Evolutionary conservation across 495 filamentous ascomycete genomes (phyloP), one percentile per base, ranked within the genome.

Genomic region (Pyrenopolyporus hunteri): DNA sequence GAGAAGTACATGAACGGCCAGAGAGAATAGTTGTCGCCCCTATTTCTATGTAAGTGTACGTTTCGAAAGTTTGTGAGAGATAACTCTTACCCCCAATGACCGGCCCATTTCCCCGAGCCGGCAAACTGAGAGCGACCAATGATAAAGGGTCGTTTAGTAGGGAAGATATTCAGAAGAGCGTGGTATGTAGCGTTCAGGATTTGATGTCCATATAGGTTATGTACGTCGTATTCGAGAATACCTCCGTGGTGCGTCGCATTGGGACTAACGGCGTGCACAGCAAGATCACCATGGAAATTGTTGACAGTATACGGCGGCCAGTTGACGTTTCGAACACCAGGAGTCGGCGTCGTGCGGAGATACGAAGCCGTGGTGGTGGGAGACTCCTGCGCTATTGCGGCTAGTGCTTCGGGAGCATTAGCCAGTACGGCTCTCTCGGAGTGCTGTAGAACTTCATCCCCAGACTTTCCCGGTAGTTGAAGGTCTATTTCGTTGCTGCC

Each of bases 81-180:
- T 14, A 26, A n/a, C n/a, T 53, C 69, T 71, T 60, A 71, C 69
- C 90, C 90, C 91, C 91, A 96, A 70, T 96, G 91, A 13, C 89
- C 91, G 2, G 90, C 89, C 81, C 81, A 89, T 70, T 84, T 85
- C n/a, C 91, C 91, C 4, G 82, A 82, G 4, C 91, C 91, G 10
- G 88, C 83, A 67, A 93, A 93, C 3, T 91, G 94, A 44, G 87
- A 89, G 35, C 91, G 87, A 1, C 88, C 89, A 59, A 96, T 93
- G 69, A 95, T 89, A 74, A 96, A 93, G 0, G 91, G 91, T 0
- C 91, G 85, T 66, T 90, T 88, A 9, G 68, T 77, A 0, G 85
- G 81, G 62, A 83, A 83, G 6, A 92, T 74, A 13, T 74, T 67
- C 3, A 87, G 75, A 6, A 95, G 81, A 22, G 83, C 90, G 17